These are phyloP conservation scores for Termitomyces sp. DNA, from an alignment of 768 basidiomycete genomes.

Conservation along the genomic window DNA sequence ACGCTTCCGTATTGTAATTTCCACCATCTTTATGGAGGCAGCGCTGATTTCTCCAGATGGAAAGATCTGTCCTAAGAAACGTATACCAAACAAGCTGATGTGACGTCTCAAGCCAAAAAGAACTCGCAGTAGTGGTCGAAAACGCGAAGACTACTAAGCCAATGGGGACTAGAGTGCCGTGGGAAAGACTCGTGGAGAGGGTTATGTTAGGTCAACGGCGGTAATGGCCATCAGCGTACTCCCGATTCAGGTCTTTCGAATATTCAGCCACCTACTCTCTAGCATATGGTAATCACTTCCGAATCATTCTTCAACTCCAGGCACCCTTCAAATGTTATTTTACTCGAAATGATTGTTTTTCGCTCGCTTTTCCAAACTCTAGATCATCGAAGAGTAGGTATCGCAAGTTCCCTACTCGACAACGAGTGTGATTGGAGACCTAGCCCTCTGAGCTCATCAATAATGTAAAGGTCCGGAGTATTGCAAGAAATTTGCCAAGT, in stretches of 20 bases:
- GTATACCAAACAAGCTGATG: not conserved
- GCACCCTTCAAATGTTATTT: not conserved
- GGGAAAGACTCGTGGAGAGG: not conserved
- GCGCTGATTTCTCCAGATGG: not conserved
- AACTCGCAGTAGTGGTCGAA: not conserved
- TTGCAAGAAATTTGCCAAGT: not conserved
- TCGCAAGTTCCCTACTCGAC: too few species aligned
- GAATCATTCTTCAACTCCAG: too few species aligned
- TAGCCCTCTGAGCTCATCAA: too few species aligned
- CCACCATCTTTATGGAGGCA: conserved; percentile 10
- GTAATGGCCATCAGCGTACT: too few species aligned
- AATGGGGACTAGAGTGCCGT: not conserved
- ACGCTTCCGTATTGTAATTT: conserved; percentile 69
- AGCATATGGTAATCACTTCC: too few species aligned
- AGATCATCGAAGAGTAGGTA: too few species aligned
- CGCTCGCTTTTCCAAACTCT: too few species aligned
- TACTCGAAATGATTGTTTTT: too few species aligned
- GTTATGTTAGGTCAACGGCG: too few species aligned
- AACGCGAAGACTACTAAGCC: not conserved
- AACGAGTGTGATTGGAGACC: too few species aligned
- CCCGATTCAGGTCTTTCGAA: too few species aligned
- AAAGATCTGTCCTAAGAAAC: not conserved
- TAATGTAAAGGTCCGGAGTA: not conserved
- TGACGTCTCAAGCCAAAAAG: not conserved
- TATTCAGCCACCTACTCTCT: too few species aligned